A percentile compares a stretch with the other conserved stretches of the same genome.
Evolutionary conservation across 1,284 basidiomycete genomes (phyloP).

Genomic region (Moniliella sp.): DNA sequence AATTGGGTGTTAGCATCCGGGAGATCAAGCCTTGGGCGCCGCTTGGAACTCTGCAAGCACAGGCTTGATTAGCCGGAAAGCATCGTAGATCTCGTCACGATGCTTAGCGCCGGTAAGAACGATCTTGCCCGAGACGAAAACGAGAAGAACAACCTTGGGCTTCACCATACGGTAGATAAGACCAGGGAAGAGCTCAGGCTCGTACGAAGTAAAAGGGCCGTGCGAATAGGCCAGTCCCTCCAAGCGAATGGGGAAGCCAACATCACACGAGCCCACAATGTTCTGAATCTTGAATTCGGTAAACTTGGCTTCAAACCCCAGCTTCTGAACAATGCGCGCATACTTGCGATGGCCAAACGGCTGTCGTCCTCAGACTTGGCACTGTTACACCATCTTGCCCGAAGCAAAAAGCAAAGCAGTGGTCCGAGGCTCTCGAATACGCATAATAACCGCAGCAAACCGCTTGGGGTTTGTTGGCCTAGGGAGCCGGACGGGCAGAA

Average conservation of each 20-base stretch:
- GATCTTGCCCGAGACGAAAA: constrained; percentile 98
- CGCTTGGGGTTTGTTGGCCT: constrained; percentile 99
- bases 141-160: constrained; percentile 91
- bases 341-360: constrained; percentile 87
- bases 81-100: constrained; percentile 95
- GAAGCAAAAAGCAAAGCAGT: constrained; percentile 97
- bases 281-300: constrained; percentile 99
- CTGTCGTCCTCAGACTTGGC: constrained; percentile 98
- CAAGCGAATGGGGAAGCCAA: constrained; percentile 94
- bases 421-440: constrained; percentile 97
- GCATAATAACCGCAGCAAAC: constrained; percentile 99
- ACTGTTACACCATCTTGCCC: constrained; percentile 97
- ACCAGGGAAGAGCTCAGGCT: constrained; percentile 94
- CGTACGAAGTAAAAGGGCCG: constrained; percentile 92
- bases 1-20: constrained; percentile 99
- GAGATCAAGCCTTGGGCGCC: constrained; percentile 97
- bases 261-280: constrained; percentile 87
- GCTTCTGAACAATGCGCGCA: constrained; percentile 95
- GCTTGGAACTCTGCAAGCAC: constrained; percentile 46
- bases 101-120: constrained; percentile 64
- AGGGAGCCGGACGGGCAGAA: no score
- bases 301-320: constrained; percentile 97
- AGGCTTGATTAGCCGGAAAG: constrained; percentile 92
- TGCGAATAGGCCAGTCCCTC: constrained; percentile 94
- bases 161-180: constrained; percentile 99